phyloP scores from a whole-genome alignment of 495 filamentous ascomycete genomes.

The Tetracladium marchalianum region DNA sequence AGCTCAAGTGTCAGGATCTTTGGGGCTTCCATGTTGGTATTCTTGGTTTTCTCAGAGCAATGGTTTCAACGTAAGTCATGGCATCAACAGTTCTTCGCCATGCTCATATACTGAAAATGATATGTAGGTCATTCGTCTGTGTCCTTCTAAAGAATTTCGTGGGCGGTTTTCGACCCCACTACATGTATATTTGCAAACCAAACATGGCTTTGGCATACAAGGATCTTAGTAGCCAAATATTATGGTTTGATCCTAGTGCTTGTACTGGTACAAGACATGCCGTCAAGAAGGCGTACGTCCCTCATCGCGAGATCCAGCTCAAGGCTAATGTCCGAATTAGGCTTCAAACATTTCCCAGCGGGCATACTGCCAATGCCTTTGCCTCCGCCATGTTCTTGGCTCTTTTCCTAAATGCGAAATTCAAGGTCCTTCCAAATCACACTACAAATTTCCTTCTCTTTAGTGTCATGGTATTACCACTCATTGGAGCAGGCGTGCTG shows the following conservation, averaged over 20 bases:
- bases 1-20: background rate
- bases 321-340: slow-evolving; percentile 35
- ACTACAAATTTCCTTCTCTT: slow-evolving; percentile 2
- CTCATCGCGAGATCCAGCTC: slow-evolving; percentile 28
- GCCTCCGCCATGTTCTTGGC: slow-evolving; percentile 45
- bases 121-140: slow-evolving; percentile 33
- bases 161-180: slow-evolving; percentile 49
- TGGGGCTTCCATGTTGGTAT: slow-evolving; percentile 5
- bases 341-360: slow-evolving; percentile 50
- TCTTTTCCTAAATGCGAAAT: slow-evolving; percentile 57
- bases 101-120: background rate
- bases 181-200: slow-evolving; percentile 46
- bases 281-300: slow-evolving; percentile 21
- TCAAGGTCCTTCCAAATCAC: slow-evolving; percentile 50
- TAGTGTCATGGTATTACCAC: background rate
- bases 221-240: slow-evolving; percentile 17
- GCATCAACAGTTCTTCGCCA: background rate
- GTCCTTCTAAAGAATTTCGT: slow-evolving; percentile 48
- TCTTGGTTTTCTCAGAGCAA: slow-evolving; percentile 1
- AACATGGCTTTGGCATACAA: slow-evolving; percentile 28
- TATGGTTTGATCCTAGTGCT: slow-evolving; percentile 30
- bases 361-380: slow-evolving; percentile 49
- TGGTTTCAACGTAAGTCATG: slow-evolving; percentile 2
- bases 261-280: slow-evolving; percentile 39
- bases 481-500: slow-evolving; percentile 4